Base-by-base conservation (phyloP, 2,329 filamentous ascomycete genomes). In the Clonostachys chloroleuca region DNA sequence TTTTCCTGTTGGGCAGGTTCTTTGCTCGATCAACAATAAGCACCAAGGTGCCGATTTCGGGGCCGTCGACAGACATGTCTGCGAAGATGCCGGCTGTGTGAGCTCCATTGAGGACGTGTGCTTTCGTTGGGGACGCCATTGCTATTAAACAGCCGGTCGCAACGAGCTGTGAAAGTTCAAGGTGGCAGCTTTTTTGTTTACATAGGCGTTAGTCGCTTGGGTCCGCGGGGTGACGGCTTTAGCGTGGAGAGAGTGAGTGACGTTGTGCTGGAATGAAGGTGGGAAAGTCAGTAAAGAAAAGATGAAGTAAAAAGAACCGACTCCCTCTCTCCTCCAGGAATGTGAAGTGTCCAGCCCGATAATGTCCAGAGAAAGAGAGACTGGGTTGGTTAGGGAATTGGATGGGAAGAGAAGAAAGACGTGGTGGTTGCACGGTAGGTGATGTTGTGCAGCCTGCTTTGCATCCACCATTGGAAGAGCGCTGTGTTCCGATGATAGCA, bases 1-100 rank as follows among this genome's bases (percentile, higher is more conserved):
- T 94, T 74, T 95, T 95, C 57, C 91, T 76, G 70, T 99, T 99
- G 44, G 94, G 94, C 56, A 99, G 73, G 65, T 99, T 99, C 80
- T 96, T 97, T 45, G 92, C 94, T 56, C 92, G 82, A 71, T 99
- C 94, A 60, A 97, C 83, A 59, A 99, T 86, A 48, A 91, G 80
- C 42, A 99, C 90, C 56, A 99, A 75, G 2, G 92, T 97, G 56
- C 94, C 94, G 60, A 99, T 96, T 50, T 89, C 78, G 5, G 94
- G 92, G 2, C 94, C 94, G 64, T 97, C 92, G 48, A 95, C 81
- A 17, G 85, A 89, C 85, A 95, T 91, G 69, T 96, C 92, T 44
- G 92, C 88, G 69, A 89, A 96, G 65, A 96, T 96, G 61, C 92
- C 92, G 5, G 92, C 87, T 24, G 92, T 90, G 70, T 96, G 92